Evolutionary conservation across 1,139 yeast species (phyloP).

Genomic region (Debaryomycetaceae sp.): DNA sequence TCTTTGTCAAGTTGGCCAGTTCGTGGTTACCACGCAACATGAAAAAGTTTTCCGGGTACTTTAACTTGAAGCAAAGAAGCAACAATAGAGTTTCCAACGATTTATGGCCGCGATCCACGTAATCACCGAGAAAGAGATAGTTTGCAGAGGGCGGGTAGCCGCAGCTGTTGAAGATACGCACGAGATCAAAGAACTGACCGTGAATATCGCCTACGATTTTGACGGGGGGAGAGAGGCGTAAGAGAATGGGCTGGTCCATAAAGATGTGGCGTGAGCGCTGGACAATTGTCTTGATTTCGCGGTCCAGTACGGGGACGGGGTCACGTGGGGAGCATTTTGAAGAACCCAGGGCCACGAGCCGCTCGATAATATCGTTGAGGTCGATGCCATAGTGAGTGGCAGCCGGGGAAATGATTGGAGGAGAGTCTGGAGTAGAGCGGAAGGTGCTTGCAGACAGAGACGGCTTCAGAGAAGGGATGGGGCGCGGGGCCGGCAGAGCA

Average conservation of each 20-base stretch:
- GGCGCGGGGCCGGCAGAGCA: too few species aligned
- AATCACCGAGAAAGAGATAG: constrained; percentile 73
- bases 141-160: constrained; percentile 77
- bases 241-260: constrained; percentile 63
- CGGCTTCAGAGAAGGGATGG: too few species aligned
- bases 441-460: constrained; percentile 11
- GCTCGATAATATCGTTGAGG: constrained; percentile 45
- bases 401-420: constrained; percentile 13
- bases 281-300: constrained; percentile 57
- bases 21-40: constrained; percentile 82
- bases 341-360: constrained; percentile 36
- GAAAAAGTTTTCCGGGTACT: constrained; percentile 75
- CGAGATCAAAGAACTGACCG: constrained; percentile 70
- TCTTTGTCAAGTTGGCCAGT: constrained; percentile 72
- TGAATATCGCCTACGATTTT: constrained; percentile 84
- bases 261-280: constrained; percentile 59
- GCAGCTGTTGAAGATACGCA: constrained; percentile 63
- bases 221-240: constrained; percentile 73
- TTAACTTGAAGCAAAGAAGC: constrained; percentile 63
- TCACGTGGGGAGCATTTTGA: constrained; percentile 18
- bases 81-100: constrained; percentile 70
- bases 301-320: constrained; percentile 32
- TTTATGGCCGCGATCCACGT: constrained; percentile 80
- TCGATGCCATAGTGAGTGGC: constrained; percentile 23
- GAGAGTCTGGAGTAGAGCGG: constrained; percentile 13